Percentiles rank a stretch among this genome's conserved stretches.
Evolutionary conservation across 1,284 basidiomycete species (phyloP).

Genomic region (Gymnopus androsaceus): DNA sequence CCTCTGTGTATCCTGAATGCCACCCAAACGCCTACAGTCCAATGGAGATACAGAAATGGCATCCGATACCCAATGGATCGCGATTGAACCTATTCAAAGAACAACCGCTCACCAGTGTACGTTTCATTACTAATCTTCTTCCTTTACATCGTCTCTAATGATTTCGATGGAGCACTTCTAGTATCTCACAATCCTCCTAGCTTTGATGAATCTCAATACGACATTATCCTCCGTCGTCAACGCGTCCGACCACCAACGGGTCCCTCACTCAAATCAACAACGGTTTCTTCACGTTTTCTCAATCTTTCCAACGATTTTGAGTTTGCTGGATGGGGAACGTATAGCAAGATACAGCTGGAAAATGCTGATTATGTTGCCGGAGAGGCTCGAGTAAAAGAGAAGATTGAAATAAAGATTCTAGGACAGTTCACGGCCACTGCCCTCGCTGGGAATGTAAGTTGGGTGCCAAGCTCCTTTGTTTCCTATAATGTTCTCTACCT

Average conservation of each 20-base stretch:
- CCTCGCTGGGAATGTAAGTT: slow-evolving; percentile 58
- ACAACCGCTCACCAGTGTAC: background rate
- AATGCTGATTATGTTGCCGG: slow-evolving; percentile 39
- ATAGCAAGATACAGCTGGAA: slow-evolving; percentile 45
- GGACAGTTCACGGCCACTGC: slow-evolving; percentile 62
- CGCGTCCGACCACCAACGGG: slow-evolving; percentile 46
- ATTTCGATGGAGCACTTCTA: background rate
- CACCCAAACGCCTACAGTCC: background rate
- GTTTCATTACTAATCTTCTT: background rate
- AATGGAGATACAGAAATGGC: background rate
- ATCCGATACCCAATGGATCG: slow-evolving; percentile 19
- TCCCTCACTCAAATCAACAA: slow-evolving; percentile 46
- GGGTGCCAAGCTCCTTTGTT: too few species aligned
- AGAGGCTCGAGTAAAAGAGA: slow-evolving; percentile 34
- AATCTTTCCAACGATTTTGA: slow-evolving; percentile 67
- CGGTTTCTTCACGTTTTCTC: slow-evolving; percentile 57
- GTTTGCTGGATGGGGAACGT: slow-evolving; percentile 68
- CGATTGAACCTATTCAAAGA: slow-evolving; percentile 22
- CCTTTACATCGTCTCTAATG: background rate
- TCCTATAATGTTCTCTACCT: too few species aligned
- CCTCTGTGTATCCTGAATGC: background rate
- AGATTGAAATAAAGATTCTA: slow-evolving; percentile 40
- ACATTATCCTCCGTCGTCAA: slow-evolving; percentile 60
- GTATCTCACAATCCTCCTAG: slow-evolving; percentile 35
- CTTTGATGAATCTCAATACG: slow-evolving; percentile 50